phyloP scores from a whole-genome alignment of 768 basidiomycete genomes.

The Pisolithus orientalis region DNA sequence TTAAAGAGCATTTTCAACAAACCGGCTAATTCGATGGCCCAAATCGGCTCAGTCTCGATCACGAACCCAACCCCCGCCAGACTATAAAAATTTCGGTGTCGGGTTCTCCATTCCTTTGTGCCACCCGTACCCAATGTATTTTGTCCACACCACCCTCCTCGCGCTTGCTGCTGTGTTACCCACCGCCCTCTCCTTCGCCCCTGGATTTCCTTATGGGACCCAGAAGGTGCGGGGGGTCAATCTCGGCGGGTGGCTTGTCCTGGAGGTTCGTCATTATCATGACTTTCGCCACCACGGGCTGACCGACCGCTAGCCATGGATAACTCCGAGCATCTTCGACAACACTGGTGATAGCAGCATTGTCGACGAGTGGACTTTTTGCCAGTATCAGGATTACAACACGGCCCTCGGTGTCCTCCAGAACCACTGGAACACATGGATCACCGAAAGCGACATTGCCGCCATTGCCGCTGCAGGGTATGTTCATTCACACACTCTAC shows the following conservation, averaged over 20 bases:
- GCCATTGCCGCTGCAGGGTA: slow-evolving; percentile 74
- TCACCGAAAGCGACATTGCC: slow-evolving; percentile 74
- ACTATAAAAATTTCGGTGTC: background rate
- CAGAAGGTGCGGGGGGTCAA: slow-evolving; percentile 79
- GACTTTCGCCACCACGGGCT: slow-evolving; percentile 27
- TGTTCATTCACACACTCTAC: slow-evolving; percentile 3
- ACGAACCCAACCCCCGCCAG: background rate
- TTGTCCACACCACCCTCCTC: slow-evolving; percentile 16
- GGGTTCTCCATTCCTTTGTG: slow-evolving; percentile 40
- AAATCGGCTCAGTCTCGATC: background rate
- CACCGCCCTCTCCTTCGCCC: slow-evolving; percentile 31
- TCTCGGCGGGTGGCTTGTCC: slow-evolving; percentile 62
- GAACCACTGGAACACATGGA: slow-evolving; percentile 78
- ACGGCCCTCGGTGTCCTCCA: slow-evolving; percentile 48
- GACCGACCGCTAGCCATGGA: slow-evolving; percentile 59
- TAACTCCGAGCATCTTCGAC: slow-evolving; percentile 69
- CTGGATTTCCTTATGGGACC: slow-evolving; percentile 67
- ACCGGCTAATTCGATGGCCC: background rate
- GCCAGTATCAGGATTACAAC: slow-evolving; percentile 47
- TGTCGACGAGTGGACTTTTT: slow-evolving; percentile 77
- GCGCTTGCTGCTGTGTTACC: slow-evolving; percentile 20
- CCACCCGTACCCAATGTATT: slow-evolving; percentile 25
- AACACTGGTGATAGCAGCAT: slow-evolving; percentile 46
- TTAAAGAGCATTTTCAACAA: background rate
- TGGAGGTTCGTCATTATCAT: slow-evolving; percentile 35